Conservation (phyloP, 2,329 filamentous ascomycete species). For the Arthrobotrys iridis region DNA sequence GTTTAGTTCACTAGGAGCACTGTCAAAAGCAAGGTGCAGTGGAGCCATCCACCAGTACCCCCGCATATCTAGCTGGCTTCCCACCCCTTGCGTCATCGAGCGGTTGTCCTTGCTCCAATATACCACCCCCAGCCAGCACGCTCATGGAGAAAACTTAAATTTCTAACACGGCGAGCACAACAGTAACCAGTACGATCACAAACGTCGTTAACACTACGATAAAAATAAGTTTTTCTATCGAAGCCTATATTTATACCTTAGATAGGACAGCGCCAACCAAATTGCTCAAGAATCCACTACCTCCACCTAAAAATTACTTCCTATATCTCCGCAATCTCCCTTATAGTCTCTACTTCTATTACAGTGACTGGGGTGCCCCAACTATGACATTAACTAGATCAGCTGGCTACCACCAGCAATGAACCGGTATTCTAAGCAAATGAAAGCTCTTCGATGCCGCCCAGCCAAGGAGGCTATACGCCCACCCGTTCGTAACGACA, state of each 20-base stretch:
- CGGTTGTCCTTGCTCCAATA: constrained; percentile 21
- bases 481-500: constrained; percentile 4
- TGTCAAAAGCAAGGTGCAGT: not conserved
- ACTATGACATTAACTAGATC: not conserved
- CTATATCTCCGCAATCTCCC: constrained; percentile 1
- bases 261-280: no score
- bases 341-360: not conserved
- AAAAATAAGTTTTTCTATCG: constrained; percentile 7
- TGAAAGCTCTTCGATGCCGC: not conserved
- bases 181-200: constrained; percentile 1
- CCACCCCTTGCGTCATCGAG: constrained; percentile 21
- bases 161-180: not conserved
- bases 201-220: constrained; percentile 3
- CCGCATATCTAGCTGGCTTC: constrained; percentile 8
- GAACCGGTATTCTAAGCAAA: not conserved
- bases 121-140: not conserved
- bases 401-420: constrained; percentile 12
- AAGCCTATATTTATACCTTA: not conserved
- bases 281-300: constrained; percentile 13
- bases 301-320: constrained; percentile 3
- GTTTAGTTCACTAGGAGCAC: constrained; percentile 8
- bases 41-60: not conserved
- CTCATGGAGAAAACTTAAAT: not conserved
- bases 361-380: not conserved
- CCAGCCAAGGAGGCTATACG: not conserved